Evolutionary conservation across 2,329 filamentous ascomycete species (phyloP), one percentile per base, ranked within the genome.

Genomic region (Penicillium verrucosum): DNA sequence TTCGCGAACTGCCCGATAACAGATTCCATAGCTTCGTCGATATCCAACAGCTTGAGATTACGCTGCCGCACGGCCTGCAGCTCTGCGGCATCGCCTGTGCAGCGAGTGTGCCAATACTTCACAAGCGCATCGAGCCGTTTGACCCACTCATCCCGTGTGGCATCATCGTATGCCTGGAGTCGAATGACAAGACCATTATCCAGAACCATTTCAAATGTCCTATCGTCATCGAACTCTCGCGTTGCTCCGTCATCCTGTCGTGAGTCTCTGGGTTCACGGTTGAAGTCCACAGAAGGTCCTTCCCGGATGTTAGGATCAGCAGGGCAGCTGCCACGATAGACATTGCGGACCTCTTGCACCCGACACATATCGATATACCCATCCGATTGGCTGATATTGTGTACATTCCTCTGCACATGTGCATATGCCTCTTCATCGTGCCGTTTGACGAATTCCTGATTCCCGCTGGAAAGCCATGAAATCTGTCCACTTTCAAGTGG

Each of bases 21-120:
- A 0, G 86, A 85, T 70, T 89, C 86, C 62, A 82, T 78, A 61
- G 85, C 82, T 66, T 89, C 86, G 65, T 88, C 85, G 55, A 89
- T 85, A 48, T 82, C 81, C 49, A 89, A 76, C 6, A 79, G 73
- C 41, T 81, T 75, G 32, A 88, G 77, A 60, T 89, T 89, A 51
- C 79, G 78, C 51, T 78, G 74, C 21, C 85, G 80, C 5, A 84
- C 80, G 1, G 75, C 71, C 61, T 86, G 85, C 65, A 84, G 80
- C 25, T 85, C 79, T 11, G 75, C 74, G 58, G 85, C 80, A 65
- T 89, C 86, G 8, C 78, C 77, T 16, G 77, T 76, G 4, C 76
- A 77, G 46, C 86, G 82, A 30, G 74, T 70, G 60, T 80, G 84
- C 86, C 86, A 89, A 72, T 88, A 89, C 44, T 77, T 80, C 32